Conservation (phyloP, 2,329 filamentous ascomycete species). For the Biscogniauxia sp. region DNA sequence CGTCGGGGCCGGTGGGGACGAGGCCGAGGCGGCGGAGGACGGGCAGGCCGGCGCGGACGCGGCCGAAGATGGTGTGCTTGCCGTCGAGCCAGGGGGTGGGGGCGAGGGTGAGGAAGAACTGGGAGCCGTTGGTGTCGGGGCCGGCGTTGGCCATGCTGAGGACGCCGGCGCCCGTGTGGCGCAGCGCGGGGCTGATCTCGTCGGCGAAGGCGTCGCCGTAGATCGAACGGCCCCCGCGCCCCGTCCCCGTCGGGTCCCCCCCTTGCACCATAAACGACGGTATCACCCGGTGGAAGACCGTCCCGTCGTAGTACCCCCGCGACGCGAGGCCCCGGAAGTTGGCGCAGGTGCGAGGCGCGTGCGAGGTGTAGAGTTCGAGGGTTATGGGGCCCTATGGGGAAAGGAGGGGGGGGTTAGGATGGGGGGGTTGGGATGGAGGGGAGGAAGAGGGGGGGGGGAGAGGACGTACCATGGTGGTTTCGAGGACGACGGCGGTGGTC, state of each 20-base stretch:
- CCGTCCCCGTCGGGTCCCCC: slow-evolving; percentile 91
- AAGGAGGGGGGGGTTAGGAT: background rate
- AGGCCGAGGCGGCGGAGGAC: slow-evolving; percentile 86
- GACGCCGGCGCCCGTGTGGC: slow-evolving; percentile 92
- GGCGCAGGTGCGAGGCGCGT: slow-evolving; percentile 84
- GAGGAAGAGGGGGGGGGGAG: slow-evolving; percentile 1
- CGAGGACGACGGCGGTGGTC: slow-evolving; percentile 75
- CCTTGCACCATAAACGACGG: slow-evolving; percentile 95
- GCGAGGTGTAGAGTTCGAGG: slow-evolving; percentile 84
- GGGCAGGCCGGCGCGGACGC: slow-evolving; percentile 79
- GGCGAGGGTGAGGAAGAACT: slow-evolving; percentile 94
- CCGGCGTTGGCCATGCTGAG: slow-evolving; percentile 96
- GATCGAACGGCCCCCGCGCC: slow-evolving; percentile 82
- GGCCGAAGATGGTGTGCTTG: slow-evolving; percentile 94
- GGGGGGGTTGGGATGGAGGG: background rate
- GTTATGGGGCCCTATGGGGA: slow-evolving; percentile 69
- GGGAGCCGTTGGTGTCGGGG: slow-evolving; percentile 87
- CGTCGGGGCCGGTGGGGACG: slow-evolving; percentile 78
- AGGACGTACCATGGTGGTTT: slow-evolving; percentile 74
- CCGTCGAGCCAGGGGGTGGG: slow-evolving; percentile 96
- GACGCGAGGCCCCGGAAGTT: slow-evolving; percentile 81
- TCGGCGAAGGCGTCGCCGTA: slow-evolving; percentile 94
- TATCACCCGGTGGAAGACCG: slow-evolving; percentile 92
- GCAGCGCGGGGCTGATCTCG: slow-evolving; percentile 75
- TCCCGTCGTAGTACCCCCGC: slow-evolving; percentile 83